Evolutionary conservation across 306 rosid species (phyloP).

Genomic region (Trifolium repens): DNA sequence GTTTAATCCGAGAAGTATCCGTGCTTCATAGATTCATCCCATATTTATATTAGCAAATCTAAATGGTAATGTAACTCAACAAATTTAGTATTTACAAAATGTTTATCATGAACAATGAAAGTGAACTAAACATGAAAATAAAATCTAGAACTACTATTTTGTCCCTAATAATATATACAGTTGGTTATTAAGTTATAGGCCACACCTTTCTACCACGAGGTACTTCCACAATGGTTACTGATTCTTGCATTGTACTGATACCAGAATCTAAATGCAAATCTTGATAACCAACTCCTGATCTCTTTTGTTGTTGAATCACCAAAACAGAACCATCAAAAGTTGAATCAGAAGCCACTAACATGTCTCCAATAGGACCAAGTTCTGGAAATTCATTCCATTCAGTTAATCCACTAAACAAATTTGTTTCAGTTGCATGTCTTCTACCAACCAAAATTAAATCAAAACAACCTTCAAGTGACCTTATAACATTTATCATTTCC

Average conservation of each 20-base stretch:
- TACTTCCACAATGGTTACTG: not conserved
- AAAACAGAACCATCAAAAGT: conserved; percentile 47
- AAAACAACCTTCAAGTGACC: conserved; percentile 43
- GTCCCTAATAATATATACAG: too few relatives aligned
- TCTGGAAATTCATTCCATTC: conserved; percentile 74
- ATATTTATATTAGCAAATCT: not conserved
- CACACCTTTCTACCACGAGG: conserved; percentile 12
- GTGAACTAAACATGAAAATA: not conserved
- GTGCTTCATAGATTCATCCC: too few relatives aligned
- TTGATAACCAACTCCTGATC: not conserved
- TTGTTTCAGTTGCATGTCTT: conserved; percentile 47
- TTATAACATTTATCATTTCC: conserved; percentile 49
- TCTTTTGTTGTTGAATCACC: conserved; percentile 66
- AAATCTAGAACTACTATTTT: too few relatives aligned
- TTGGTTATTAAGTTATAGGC: not conserved
- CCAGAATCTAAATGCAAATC: not conserved
- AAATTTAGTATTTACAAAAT: not conserved
- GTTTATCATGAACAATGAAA: too few relatives aligned
- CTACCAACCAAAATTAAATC: conserved; percentile 67
- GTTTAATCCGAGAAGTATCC: too few relatives aligned
- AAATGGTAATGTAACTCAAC: not conserved
- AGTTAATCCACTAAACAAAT: conserved; percentile 47
- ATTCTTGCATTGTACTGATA: not conserved
- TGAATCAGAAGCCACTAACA: conserved; percentile 53
- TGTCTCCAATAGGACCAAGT: conserved; percentile 63